Conservation (phyloP, 2,329 filamentous ascomycete species). For the Diplodia mutila region DNA sequence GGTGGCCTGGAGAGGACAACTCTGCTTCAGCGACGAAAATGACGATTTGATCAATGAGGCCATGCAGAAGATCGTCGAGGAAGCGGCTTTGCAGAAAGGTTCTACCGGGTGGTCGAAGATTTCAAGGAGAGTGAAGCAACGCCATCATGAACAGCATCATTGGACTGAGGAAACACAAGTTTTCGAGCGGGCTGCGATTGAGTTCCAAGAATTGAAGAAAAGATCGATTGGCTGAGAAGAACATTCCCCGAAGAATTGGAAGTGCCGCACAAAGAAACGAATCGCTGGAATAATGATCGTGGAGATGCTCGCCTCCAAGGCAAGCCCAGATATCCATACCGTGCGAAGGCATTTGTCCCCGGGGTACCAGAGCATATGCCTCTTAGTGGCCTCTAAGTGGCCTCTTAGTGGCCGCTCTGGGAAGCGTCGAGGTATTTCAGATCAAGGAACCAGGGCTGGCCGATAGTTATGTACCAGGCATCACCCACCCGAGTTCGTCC, state of each 20-base stretch:
- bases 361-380: not conserved
- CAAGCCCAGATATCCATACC: not conserved
- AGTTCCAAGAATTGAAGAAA: not conserved
- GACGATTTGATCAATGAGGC: not conserved
- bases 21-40: not conserved
- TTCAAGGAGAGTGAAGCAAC: not conserved
- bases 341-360: not conserved
- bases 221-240: not conserved
- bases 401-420: not conserved
- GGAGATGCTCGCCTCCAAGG: not conserved
- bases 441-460: not conserved
- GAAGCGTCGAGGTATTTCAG: not conserved
- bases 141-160: not conserved
- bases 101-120: too few species aligned
- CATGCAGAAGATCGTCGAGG: not conserved
- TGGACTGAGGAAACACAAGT: not conserved
- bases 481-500: too few species aligned
- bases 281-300: not conserved
- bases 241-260: not conserved
- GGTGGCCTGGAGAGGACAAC: constrained; percentile 28
- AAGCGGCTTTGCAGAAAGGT: not conserved
- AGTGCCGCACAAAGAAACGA: not conserved
- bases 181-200: not conserved
- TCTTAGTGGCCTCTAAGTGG: not conserved
- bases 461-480: not conserved